These are phyloP conservation scores for Erysiphe pulchra DNA, from an alignment of 2,329 filamentous ascomycete species.

Conservation along the genomic window DNA sequence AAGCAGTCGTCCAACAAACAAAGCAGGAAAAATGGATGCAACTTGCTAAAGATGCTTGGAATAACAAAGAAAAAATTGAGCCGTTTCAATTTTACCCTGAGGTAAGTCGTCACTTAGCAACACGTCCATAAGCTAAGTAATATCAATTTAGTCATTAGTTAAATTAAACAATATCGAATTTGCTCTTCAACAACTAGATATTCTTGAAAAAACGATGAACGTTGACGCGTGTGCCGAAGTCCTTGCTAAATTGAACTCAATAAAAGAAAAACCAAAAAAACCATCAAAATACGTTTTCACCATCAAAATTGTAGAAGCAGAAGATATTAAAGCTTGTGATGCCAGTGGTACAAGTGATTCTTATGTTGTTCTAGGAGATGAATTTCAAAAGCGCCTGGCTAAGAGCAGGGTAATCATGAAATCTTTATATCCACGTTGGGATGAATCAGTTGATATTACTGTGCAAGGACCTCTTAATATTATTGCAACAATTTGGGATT, in stretches of 20 bases:
- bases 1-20: constrained; percentile 50
- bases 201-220: constrained; percentile 69
- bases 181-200: constrained; percentile 75
- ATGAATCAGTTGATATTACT: constrained; percentile 88
- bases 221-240: constrained; percentile 74
- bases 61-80: constrained; percentile 73
- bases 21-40: constrained; percentile 84
- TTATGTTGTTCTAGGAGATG: constrained; percentile 88
- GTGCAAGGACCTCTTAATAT: constrained; percentile 79
- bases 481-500: constrained; percentile 95
- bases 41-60: constrained; percentile 81
- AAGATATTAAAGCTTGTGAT: constrained; percentile 95
- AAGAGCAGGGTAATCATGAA: constrained; percentile 84
- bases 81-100: constrained; percentile 92
- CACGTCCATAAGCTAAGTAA: constrained; percentile 1
- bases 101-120: constrained; percentile 23
- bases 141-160: constrained; percentile 52
- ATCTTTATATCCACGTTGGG: constrained; percentile 85
- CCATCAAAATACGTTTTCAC: constrained; percentile 89
- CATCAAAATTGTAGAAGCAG: constrained; percentile 93
- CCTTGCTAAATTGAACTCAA: constrained; percentile 46
- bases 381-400: constrained; percentile 87
- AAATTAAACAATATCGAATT: constrained; percentile 97
- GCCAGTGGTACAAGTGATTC: constrained; percentile 84
- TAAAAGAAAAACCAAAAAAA: constrained; percentile 35